Evolutionary conservation across 2,329 filamentous ascomycete genomes (phyloP), one percentile per base, ranked within the genome.

Genomic region (Periconia sp.): DNA sequence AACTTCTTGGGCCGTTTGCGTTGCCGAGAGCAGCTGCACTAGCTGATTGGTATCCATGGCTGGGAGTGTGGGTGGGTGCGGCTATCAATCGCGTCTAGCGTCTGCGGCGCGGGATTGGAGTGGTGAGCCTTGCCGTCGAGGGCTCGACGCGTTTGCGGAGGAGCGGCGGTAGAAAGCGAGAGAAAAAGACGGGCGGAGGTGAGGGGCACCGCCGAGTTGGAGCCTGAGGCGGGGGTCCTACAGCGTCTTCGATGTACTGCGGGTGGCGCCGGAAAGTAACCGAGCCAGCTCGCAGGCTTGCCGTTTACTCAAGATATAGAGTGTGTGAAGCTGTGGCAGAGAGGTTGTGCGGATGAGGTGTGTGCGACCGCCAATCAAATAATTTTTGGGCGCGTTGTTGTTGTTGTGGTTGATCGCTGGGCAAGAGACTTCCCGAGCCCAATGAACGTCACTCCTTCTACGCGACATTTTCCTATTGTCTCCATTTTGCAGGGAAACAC

Each of bases 21-120:
- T 95, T 73, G 91, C 89, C 63, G 87, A 84, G 54, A 99, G 85
- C 69, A 97, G 82, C 72, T 86, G 85, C 61, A 94, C 85, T 71
- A 99, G 84, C 78, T 95, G 86, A 75, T 95, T 87, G n/a, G n/a
- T n/a, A 81, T 96, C 92, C 91, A 96, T 96, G 61, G 65, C 74
- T 66, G 18, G 19, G 37, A 22, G 25, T 12, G 16, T 13, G 45
- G 30, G 28, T 30, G n/a, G 39, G 22, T 5, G 36, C 25, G 25
- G 25, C 25, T 43, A 43, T 33, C 33, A 34, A 28, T 25, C 28
- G 19, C 19, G 30, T 39, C 39, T 44, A 44, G 41, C 41, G 41
- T 16, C 35, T 35, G 41, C 30, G 35, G 21, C 31, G 36, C 32
- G 12, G n/a, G 19, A 35, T 13, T 23, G 28, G 12, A 10, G 29